Percentiles rank a stretch among this genome's conserved stretches.
Evolutionary conservation across 768 basidiomycete genomes (phyloP).

Genomic region (Boletus rubescentipes): DNA sequence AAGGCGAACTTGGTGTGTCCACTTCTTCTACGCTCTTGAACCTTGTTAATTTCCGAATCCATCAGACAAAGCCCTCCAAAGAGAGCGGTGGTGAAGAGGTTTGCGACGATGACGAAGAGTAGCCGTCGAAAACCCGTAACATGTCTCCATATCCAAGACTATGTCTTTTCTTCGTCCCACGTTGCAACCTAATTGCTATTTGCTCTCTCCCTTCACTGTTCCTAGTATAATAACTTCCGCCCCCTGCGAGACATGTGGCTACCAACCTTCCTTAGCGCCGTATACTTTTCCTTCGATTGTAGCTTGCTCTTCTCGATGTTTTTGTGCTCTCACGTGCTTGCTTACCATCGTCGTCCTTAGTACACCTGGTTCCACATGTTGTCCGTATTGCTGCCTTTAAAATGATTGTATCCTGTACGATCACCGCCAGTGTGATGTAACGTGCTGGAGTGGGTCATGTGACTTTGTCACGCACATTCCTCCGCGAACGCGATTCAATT

Average conservation of each 20-base stretch:
- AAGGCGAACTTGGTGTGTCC: conserved; percentile 49
- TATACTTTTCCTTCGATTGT: conserved; percentile 13
- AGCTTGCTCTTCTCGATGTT: conserved; percentile 22
- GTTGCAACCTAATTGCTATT: conserved; percentile 21
- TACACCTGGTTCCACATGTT: conserved; percentile 28
- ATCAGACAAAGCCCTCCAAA: conserved; percentile 36
- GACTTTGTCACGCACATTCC: conserved; percentile 16
- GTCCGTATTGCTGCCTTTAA: conserved; percentile 29
- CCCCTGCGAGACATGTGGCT: conserved; percentile 30
- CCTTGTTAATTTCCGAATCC: not conserved
- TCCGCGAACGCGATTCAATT: not conserved
- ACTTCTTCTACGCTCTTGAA: not conserved
- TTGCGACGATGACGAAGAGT: conserved; percentile 44
- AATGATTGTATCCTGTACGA: conserved; percentile 34
- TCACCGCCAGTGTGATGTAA: conserved; percentile 10
- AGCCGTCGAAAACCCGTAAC: conserved; percentile 13
- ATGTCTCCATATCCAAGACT: conserved; percentile 20
- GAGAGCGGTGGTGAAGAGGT: conserved; percentile 39
- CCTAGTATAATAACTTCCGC: conserved; percentile 21
- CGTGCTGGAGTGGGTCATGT: conserved; percentile 2
- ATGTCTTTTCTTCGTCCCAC: conserved; percentile 3
- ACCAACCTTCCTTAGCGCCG: conserved; percentile 17
- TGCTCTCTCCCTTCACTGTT: conserved; percentile 4
- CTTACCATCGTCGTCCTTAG: conserved; percentile 15
- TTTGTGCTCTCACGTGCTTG: conserved; percentile 30